These are phyloP conservation scores for Aspergillus olivimuriae DNA, from an alignment of 495 filamentous ascomycete genomes.

Conservation along the genomic window DNA sequence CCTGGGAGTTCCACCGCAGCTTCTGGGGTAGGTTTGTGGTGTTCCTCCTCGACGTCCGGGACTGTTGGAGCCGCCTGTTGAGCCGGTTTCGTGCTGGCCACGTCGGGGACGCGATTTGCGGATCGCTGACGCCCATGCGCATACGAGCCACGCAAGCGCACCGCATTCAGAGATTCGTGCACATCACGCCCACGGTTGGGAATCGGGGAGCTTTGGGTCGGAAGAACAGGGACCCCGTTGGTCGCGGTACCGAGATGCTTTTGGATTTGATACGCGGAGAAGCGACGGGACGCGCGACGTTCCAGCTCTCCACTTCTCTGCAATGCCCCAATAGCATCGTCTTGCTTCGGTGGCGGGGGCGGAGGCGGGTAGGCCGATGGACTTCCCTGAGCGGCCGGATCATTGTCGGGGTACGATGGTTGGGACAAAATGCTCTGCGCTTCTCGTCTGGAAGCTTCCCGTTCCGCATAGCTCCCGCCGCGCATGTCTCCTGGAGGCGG, in stretches of 20 bases:
- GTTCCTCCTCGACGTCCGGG: constrained; percentile 53
- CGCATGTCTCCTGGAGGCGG: constrained; percentile 25
- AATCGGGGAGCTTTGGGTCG: constrained; percentile 76
- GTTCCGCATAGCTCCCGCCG: constrained; percentile 29
- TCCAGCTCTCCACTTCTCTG: constrained; percentile 92
- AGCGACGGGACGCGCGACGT: constrained; percentile 82
- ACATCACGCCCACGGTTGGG: constrained; percentile 86
- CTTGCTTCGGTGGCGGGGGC: constrained; percentile 71
- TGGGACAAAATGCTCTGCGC: constrained; percentile 48
- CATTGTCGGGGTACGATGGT: constrained; percentile 50
- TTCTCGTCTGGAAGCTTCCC: constrained; percentile 42
- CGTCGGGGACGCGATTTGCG: constrained; percentile 47
- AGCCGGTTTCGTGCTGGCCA: constrained; percentile 53
- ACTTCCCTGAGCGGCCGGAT: constrained; percentile 31
- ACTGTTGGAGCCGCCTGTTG: constrained; percentile 51
- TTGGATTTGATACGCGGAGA: constrained; percentile 91
- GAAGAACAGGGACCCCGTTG: constrained; percentile 78
- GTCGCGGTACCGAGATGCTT: constrained; percentile 80
- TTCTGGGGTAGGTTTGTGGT: constrained; percentile 21
- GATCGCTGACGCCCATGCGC: constrained; percentile 59
- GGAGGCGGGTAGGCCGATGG: constrained; percentile 46
- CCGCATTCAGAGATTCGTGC: constrained; percentile 86
- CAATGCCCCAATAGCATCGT: constrained; percentile 85
- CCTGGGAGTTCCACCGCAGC: constrained; percentile 28
- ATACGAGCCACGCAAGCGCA: constrained; percentile 68